Percentiles rank a stretch among this genome's conserved stretches.
phyloP scores from a whole-genome alignment of 352 stramenopile genomes.

The Pythium vanterpoolii region DNA sequence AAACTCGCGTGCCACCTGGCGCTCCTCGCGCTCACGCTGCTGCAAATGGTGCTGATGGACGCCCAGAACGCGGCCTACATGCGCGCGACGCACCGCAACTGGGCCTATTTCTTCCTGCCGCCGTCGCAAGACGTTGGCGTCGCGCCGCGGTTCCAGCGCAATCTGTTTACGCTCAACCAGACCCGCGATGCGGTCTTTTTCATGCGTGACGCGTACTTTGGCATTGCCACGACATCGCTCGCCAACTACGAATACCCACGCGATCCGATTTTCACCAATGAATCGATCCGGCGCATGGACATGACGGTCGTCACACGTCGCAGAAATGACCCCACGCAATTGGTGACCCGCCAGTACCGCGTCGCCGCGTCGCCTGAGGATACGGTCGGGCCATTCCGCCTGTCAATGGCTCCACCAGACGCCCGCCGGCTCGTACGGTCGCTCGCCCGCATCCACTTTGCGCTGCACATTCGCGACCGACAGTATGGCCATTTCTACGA shows the following conservation, averaged over 20 bases:
- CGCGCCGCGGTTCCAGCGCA: conserved; percentile 56
- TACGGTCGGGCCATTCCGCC: conserved; percentile 62
- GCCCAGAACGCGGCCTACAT: conserved; percentile 83
- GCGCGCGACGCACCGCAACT: conserved; percentile 80
- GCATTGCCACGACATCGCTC: conserved; percentile 57
- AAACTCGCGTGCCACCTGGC: conserved; percentile 78
- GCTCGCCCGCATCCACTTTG: conserved; percentile 39
- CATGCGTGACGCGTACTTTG: conserved; percentile 77
- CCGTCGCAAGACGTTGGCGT: conserved; percentile 46
- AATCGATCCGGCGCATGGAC: conserved; percentile 16
- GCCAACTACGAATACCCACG: conserved; percentile 80
- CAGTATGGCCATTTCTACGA: conserved; percentile 77
- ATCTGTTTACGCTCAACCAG: conserved; percentile 74
- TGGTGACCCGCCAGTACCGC: conserved; percentile 40
- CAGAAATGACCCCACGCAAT: not conserved
- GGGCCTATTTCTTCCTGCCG: conserved; percentile 84
- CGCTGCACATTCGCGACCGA: conserved; percentile 58
- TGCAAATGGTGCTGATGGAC: conserved; percentile 76
- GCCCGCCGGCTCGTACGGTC: conserved; percentile 51
- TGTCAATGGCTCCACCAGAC: conserved; percentile 28
- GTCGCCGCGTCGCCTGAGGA: conserved; percentile 27
- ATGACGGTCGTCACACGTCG: conserved; percentile 16
- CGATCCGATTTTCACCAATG: conserved; percentile 5
- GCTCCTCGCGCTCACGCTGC: conserved; percentile 68
- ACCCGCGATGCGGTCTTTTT: conserved; percentile 59